Percentiles rank a stretch among this genome's conserved stretches.
These are phyloP conservation scores for Phytophthora citricola DNA, from an alignment of 352 stramenopile species.

Conservation along the genomic window DNA sequence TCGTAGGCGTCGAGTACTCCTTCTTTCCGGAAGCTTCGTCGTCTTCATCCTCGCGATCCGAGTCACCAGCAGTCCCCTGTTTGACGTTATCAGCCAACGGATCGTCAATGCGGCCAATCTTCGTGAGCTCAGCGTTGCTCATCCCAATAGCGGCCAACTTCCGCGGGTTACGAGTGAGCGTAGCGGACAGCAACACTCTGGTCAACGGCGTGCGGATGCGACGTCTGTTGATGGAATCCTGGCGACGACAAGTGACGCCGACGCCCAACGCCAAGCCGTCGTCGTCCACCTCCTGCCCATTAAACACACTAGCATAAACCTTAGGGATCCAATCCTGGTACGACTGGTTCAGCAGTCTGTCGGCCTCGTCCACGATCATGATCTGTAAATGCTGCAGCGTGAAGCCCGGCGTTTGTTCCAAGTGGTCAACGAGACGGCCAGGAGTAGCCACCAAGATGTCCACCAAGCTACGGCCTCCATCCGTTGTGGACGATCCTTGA, in stretches of 20 bases:
- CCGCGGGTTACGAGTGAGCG: conserved; percentile 96
- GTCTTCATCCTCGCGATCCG: conserved; percentile 32
- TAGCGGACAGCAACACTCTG: conserved; percentile 98
- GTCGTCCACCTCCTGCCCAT: conserved; percentile 60
- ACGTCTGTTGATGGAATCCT: conserved; percentile 83
- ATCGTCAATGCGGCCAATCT: conserved; percentile 72
- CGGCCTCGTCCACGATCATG: conserved; percentile 98
- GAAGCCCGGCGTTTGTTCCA: conserved; percentile 97
- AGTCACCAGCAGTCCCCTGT: conserved; percentile 45
- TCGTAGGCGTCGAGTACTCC: conserved; percentile 81
- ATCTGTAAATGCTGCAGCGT: conserved; percentile 97
- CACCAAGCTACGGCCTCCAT: conserved; percentile 84
- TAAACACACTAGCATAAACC: conserved; percentile 89
- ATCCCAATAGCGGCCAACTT: conserved; percentile 96
- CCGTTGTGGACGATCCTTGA: conserved; percentile 18
- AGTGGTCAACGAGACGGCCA: conserved; percentile 96
- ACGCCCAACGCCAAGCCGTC: conserved; percentile 20
- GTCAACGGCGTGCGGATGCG: conserved; percentile 89
- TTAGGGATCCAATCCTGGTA: conserved; percentile 98
- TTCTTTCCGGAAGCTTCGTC: conserved; percentile 39
- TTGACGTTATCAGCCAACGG: conserved; percentile 73
- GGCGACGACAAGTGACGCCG: conserved; percentile 68
- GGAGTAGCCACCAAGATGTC: conserved; percentile 98
- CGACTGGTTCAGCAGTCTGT: conserved; percentile 96
- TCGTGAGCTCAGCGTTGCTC: conserved; percentile 95